Conservation (phyloP, 805 yeast genomes). For the Candida suzukii region DNA sequence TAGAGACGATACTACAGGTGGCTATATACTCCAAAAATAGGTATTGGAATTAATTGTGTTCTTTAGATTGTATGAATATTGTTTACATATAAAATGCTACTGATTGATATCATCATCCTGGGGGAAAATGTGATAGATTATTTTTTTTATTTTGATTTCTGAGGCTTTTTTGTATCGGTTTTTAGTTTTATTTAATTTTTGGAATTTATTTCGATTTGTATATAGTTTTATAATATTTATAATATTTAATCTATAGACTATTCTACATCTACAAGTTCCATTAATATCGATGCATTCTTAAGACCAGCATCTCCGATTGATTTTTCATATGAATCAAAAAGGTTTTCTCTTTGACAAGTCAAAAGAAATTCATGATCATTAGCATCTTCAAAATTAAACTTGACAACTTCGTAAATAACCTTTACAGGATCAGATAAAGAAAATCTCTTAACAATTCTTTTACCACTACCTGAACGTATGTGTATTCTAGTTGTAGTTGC, state of each 20-base stretch:
- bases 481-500: slow-evolving; percentile 69
- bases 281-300: slow-evolving; percentile 70
- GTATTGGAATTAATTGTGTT: no score
- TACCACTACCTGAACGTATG: slow-evolving; percentile 84
- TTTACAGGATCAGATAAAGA: slow-evolving; percentile 49
- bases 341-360: slow-evolving; percentile 49
- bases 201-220: no score
- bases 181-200: no score
- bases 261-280: slow-evolving; percentile 36
- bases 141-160: no score
- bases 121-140: no score
- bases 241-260: background rate
- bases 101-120: no score
- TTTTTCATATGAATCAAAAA: slow-evolving; percentile 43
- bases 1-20: no score
- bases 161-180: no score
- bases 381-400: slow-evolving; percentile 43
- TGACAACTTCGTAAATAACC: slow-evolving; percentile 58
- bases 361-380: slow-evolving; percentile 46
- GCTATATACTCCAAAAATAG: no score
- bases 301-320: slow-evolving; percentile 72
- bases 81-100: no score
- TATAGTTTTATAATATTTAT: background rate
- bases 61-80: no score
- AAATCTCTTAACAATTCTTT: slow-evolving; percentile 69